Evolutionary conservation across 169 alveolate genomes (phyloP).

Genomic region (Plasmodium knowlesi): DNA sequence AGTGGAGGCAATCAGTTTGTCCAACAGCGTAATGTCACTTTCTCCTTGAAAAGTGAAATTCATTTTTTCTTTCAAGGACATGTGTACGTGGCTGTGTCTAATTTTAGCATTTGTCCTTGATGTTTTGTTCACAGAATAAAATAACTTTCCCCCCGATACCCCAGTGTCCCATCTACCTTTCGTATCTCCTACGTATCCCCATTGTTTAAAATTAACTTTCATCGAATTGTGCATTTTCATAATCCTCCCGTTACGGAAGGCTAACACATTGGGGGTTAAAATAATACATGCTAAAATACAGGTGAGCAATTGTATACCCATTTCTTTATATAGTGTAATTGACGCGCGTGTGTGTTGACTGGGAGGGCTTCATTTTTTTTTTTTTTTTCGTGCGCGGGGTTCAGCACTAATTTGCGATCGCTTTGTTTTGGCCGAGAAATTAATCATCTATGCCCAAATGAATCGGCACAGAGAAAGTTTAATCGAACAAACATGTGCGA

Average conservation of each 20-base stretch:
- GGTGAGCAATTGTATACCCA: not conserved
- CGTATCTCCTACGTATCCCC: not conserved
- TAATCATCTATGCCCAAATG: not conserved
- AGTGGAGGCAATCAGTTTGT: constrained; percentile 43
- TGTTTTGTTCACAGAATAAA: constrained; percentile 6
- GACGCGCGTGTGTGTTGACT: not conserved
- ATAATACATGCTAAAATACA: not conserved
- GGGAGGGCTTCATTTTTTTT: not conserved
- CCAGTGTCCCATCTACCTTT: not conserved
- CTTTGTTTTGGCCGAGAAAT: not conserved
- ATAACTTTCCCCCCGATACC: not conserved
- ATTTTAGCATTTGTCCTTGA: not conserved
- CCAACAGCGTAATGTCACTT: constrained; percentile 37
- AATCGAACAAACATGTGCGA: not conserved
- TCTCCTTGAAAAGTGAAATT: constrained; percentile 63
- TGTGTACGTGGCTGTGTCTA: not conserved
- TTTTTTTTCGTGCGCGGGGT: not conserved
- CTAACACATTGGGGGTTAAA: not conserved
- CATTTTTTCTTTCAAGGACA: constrained; percentile 16
- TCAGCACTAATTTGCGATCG: not conserved
- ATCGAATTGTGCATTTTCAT: not conserved
- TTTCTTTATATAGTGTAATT: constrained; percentile 8
- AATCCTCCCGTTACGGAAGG: not conserved
- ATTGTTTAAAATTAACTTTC: not conserved
- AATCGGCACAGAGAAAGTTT: not conserved